Evolutionary conservation across 2,329 filamentous ascomycete species (phyloP).

Genomic region (Fusarium poae): DNA sequence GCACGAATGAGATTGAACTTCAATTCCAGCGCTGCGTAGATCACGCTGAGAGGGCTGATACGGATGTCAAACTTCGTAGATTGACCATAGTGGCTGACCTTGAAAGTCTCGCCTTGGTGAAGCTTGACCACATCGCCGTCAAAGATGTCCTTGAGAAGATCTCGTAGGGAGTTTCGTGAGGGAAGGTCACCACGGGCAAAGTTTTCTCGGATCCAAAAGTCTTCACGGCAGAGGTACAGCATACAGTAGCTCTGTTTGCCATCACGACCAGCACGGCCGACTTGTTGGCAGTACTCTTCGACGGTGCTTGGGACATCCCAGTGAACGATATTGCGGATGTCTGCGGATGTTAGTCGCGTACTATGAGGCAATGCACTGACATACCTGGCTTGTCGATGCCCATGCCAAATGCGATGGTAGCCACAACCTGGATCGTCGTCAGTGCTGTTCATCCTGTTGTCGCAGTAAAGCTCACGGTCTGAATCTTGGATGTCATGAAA

Average conservation of each 20-base stretch:
- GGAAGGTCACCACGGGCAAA: constrained; percentile 72
- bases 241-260: constrained; percentile 67
- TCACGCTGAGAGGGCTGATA: constrained; percentile 61
- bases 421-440: constrained; percentile 47
- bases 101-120: constrained; percentile 46
- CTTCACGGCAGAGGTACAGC: constrained; percentile 68
- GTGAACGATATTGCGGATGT: constrained; percentile 68
- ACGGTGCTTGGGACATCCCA: constrained; percentile 65
- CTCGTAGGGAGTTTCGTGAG: constrained; percentile 61
- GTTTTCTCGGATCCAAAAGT: constrained; percentile 69
- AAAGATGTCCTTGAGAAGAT: constrained; percentile 66
- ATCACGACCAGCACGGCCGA: constrained; percentile 68
- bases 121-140: constrained; percentile 46
- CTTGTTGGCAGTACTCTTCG: constrained; percentile 70
- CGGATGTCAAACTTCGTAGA: constrained; percentile 67
- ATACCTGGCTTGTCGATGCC: constrained; percentile 65
- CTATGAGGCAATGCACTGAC: not conserved
- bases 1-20: constrained; percentile 68
- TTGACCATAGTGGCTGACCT: constrained; percentile 60
- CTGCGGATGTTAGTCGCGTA: constrained; percentile 39
- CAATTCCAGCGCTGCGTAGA: constrained; percentile 72
- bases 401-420: constrained; percentile 72
- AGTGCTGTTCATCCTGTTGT: not conserved
- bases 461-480: constrained; percentile 46
- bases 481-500: constrained; percentile 62